Percentiles rank a stretch among this genome's conserved stretches.
phyloP scores from a whole-genome alignment of 768 basidiomycete genomes.

The Mycena rebaudengoi region DNA sequence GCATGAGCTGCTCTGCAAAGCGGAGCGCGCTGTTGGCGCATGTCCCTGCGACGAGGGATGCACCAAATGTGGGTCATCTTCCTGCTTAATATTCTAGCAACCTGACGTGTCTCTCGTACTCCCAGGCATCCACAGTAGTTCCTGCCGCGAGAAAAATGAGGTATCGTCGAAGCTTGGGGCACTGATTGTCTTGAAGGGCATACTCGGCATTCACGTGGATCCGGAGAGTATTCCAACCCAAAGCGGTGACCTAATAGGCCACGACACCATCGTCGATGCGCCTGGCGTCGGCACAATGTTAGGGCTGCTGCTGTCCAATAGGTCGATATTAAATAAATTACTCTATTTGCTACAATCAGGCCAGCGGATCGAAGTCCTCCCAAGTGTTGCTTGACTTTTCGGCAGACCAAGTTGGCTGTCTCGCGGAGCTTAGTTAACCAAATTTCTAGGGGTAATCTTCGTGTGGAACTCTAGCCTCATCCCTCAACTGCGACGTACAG shows the following conservation, averaged over 20 bases:
- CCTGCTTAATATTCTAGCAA: too few species aligned
- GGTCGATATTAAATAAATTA: slow-evolving; percentile 25
- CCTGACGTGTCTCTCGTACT: not conserved
- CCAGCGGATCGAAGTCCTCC: slow-evolving; percentile 86
- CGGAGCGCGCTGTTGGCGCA: slow-evolving; percentile 60
- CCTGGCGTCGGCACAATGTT: slow-evolving; percentile 52
- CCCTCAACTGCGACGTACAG: slow-evolving; percentile 74
- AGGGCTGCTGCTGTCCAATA: slow-evolving; percentile 38
- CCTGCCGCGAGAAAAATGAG: slow-evolving; percentile 73
- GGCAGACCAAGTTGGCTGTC: slow-evolving; percentile 55
- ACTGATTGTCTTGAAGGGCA: slow-evolving; percentile 64
- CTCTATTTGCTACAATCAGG: slow-evolving; percentile 39
- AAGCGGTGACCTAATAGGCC: slow-evolving; percentile 37
- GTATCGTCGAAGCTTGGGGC: slow-evolving; percentile 84
- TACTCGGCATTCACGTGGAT: slow-evolving; percentile 59
- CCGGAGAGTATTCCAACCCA: slow-evolving; percentile 46
- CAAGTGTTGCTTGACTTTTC: slow-evolving; percentile 71
- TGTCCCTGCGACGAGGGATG: slow-evolving; percentile 82
- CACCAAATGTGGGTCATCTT: slow-evolving; percentile 60
- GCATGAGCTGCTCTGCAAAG: slow-evolving; percentile 65
- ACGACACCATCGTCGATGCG: slow-evolving; percentile 65
- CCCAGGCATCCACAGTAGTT: slow-evolving; percentile 70
- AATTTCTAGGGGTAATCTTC: slow-evolving; percentile 79
- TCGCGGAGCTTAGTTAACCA: slow-evolving; percentile 1
- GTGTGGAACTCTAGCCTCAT: slow-evolving; percentile 83